Percentiles rank a stretch among this genome's conserved stretches.
phyloP scores from a whole-genome alignment of 2,329 filamentous ascomycete genomes.

The Neofusicoccum umdonicola region DNA sequence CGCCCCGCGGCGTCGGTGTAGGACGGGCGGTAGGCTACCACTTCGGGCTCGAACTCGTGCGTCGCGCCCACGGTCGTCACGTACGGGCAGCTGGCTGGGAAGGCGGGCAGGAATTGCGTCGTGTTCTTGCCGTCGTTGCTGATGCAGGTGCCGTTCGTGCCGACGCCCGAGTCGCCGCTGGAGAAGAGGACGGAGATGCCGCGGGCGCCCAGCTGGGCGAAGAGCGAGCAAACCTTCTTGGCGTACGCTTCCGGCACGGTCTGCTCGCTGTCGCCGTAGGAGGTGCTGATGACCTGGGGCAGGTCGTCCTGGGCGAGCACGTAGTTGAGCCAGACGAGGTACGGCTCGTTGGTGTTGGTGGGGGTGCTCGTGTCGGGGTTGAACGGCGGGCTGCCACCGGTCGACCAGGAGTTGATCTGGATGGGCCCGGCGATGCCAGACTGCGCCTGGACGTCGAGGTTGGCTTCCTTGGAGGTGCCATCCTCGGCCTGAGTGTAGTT shows the following conservation, averaged over 20 bases:
- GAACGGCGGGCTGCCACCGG: conserved; percentile 55
- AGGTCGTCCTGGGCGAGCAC: conserved; percentile 56
- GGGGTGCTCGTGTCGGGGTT: conserved; percentile 38
- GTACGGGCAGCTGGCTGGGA: conserved; percentile 53
- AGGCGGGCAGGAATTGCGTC: conserved; percentile 48
- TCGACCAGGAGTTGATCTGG: conserved; percentile 58
- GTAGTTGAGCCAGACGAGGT: conserved; percentile 62
- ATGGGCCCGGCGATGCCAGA: conserved; percentile 55
- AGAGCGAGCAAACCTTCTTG: conserved; percentile 60
- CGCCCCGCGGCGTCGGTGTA: conserved; percentile 22
- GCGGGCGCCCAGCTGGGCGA: conserved; percentile 51
- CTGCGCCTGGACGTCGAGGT: conserved; percentile 63
- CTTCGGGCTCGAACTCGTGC: conserved; percentile 18
- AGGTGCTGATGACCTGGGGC: conserved; percentile 63
- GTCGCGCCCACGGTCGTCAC: conserved; percentile 48
- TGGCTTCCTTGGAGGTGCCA: conserved; percentile 50
- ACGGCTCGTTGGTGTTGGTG: conserved; percentile 37
- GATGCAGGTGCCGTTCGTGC: conserved; percentile 28
- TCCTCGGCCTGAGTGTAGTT: not conserved
- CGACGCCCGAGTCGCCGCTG: conserved; percentile 50
- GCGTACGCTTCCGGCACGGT: conserved; percentile 61
- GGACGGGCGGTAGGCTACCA: conserved; percentile 23
- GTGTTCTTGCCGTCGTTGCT: conserved; percentile 30
- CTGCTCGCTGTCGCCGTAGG: conserved; percentile 67
- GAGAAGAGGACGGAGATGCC: conserved; percentile 51